Conservation (phyloP, 257 asterid genomes). For the Parsonsia alboflavescens region DNA sequence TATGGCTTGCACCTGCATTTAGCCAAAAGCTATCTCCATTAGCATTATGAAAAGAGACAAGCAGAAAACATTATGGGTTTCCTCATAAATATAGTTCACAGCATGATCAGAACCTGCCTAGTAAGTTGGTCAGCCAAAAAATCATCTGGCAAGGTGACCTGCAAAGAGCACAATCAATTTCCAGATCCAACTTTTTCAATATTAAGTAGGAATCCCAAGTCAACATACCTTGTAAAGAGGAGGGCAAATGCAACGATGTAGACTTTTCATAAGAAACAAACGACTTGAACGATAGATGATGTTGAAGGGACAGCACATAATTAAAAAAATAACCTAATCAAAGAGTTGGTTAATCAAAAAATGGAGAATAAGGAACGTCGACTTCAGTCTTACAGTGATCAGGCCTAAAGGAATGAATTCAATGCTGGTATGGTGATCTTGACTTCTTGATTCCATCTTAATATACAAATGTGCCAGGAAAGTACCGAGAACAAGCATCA, state of each 20-base stretch:
- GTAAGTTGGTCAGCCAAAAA: constrained; percentile 81
- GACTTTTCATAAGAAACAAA: constrained; percentile 49
- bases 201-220: not conserved
- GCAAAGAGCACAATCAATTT: constrained; percentile 15
- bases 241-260: constrained; percentile 64
- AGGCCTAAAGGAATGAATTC: constrained; percentile 74
- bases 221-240: constrained; percentile 64
- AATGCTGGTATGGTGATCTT: constrained; percentile 32
- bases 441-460: constrained; percentile 50
- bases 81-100: not conserved
- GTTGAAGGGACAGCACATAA: constrained; percentile 59
- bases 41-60: not conserved
- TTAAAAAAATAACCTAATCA: constrained; percentile 46
- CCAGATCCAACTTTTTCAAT: not conserved
- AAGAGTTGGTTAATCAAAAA: constrained; percentile 9
- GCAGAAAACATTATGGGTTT: not conserved
- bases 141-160: constrained; percentile 70
- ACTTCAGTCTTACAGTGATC: constrained; percentile 43
- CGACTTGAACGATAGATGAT: constrained; percentile 67
- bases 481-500: constrained; percentile 59
- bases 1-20: constrained; percentile 65
- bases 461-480: constrained; percentile 65
- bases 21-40: not conserved
- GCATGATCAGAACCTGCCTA: constrained; percentile 54
- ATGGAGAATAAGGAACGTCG: constrained; percentile 10